These are phyloP conservation scores for Amanita rimosa DNA, from an alignment of 768 basidiomycete genomes.

Conservation along the genomic window DNA sequence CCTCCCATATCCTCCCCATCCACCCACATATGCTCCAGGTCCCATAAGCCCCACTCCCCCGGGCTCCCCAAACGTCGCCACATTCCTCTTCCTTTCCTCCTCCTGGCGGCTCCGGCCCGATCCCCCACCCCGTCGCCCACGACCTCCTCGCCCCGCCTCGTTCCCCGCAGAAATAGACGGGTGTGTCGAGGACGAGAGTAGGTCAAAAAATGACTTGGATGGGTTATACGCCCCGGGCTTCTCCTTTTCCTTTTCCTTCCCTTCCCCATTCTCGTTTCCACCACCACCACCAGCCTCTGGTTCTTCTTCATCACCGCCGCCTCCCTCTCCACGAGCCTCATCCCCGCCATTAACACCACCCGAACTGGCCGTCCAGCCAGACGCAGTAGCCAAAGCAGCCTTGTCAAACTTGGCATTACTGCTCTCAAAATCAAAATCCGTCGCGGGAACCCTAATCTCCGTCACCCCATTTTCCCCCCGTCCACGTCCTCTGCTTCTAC, in stretches of 20 bases:
- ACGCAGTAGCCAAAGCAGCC: conserved; percentile 31
- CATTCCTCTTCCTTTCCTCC: conserved; percentile 76
- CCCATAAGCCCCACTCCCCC: conserved; percentile 71
- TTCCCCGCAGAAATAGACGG: conserved; percentile 28
- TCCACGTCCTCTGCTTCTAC: conserved; percentile 10
- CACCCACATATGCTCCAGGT: conserved; percentile 68
- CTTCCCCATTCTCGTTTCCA: no score
- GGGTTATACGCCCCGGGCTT: conserved; percentile 55
- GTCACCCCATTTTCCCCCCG: conserved; percentile 9
- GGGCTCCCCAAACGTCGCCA: conserved; percentile 82
- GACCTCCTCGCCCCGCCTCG: conserved; percentile 16
- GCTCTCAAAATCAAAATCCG: conserved; percentile 75
- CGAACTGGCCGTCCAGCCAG: neutral
- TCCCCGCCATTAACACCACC: conserved; percentile 11
- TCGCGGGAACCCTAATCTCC: conserved; percentile 56
- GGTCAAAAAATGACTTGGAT: conserved; percentile 74
- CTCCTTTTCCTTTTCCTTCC: conserved; percentile 22
- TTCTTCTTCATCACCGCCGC: conserved; percentile 10
- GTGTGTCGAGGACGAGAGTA: conserved; percentile 32
- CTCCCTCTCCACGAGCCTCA: conserved; percentile 17
- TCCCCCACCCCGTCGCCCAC: conserved; percentile 30
- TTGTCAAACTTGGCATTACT: conserved; percentile 80
- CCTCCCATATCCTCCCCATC: conserved; percentile 61
- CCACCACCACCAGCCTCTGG: conserved; percentile 3
- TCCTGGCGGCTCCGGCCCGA: conserved; percentile 62